A percentile compares a stretch with the other conserved stretches of the same genome.
Evolutionary conservation across 2,329 filamentous ascomycete genomes (phyloP).

Genomic region (Alternaria burnsii): DNA sequence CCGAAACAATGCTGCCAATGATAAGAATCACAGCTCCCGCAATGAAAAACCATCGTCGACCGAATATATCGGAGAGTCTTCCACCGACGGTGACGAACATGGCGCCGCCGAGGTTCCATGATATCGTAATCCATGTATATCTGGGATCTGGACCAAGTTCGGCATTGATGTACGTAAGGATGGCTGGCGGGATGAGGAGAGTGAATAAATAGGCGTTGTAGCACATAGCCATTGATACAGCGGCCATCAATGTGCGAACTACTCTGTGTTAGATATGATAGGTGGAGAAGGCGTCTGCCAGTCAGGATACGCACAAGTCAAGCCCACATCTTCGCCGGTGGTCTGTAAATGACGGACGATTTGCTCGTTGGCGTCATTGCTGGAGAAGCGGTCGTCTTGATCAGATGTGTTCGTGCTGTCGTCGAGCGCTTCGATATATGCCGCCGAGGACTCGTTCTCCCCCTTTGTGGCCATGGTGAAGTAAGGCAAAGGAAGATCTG

Average conservation of each 20-base stretch:
- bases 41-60: constrained; percentile 45
- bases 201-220: constrained; percentile 48
- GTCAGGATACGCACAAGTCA: constrained; percentile 27
- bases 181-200: constrained; percentile 43
- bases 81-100: constrained; percentile 46
- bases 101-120: constrained; percentile 45
- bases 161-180: constrained; percentile 45
- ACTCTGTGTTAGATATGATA: not conserved
- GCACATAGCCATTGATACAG: constrained; percentile 39
- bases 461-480: constrained; percentile 11
- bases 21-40: constrained; percentile 47
- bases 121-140: constrained; percentile 47
- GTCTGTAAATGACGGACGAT: constrained; percentile 41
- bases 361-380: constrained; percentile 35
- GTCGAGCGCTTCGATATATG: constrained; percentile 32
- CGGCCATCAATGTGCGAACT: constrained; percentile 36
- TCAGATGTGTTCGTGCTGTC: constrained; percentile 18
- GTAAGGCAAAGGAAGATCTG: not conserved
- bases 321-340: constrained; percentile 43
- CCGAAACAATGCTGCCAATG: constrained; percentile 52
- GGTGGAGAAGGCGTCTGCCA: not conserved
- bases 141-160: constrained; percentile 43
- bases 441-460: constrained; percentile 22
- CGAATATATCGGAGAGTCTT: constrained; percentile 54
- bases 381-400: constrained; percentile 3